phyloP scores from a whole-genome alignment of 2,329 filamentous ascomycete genomes.

The Fusarium sp. region DNA sequence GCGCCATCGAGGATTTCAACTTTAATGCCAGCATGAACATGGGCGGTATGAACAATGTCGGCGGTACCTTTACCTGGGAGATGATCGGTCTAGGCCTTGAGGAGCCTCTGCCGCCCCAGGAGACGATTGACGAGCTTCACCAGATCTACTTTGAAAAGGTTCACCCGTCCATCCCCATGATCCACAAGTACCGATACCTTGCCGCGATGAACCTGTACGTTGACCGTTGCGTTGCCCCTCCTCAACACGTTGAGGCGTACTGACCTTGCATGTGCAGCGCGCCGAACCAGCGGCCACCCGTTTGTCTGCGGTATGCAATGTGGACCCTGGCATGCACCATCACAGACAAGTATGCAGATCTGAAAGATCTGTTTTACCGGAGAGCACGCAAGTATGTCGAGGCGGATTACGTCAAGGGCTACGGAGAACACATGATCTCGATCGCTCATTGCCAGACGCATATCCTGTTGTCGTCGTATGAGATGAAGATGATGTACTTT shows the following conservation, averaged over 20 bases:
- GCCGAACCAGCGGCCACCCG: slow-evolving; percentile 86
- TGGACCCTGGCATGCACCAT: slow-evolving; percentile 94
- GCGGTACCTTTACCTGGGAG: slow-evolving; percentile 81
- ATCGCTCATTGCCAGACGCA: slow-evolving; percentile 89
- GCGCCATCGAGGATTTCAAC: slow-evolving; percentile 67
- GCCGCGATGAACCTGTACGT: slow-evolving; percentile 85
- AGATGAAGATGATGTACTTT: slow-evolving; percentile 99
- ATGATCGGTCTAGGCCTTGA: slow-evolving; percentile 71
- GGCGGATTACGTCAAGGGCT: slow-evolving; percentile 89
- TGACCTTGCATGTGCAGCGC: slow-evolving; percentile 59
- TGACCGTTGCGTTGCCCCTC: not conserved
- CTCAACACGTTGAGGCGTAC: not conserved
- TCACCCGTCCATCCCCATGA: slow-evolving; percentile 86
- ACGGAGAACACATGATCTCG: slow-evolving; percentile 89
- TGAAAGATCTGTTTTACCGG: slow-evolving; percentile 91
- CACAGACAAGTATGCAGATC: slow-evolving; percentile 80
- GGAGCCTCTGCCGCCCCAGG: slow-evolving; percentile 69
- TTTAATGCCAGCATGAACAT: slow-evolving; percentile 65
- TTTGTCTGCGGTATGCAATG: slow-evolving; percentile 92
- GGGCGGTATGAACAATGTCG: slow-evolving; percentile 61
- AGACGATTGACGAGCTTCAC: slow-evolving; percentile 86
- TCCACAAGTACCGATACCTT: slow-evolving; percentile 88
- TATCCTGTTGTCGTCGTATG: slow-evolving; percentile 82
- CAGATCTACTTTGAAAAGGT: slow-evolving; percentile 92
- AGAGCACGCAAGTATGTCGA: slow-evolving; percentile 91